These are phyloP conservation scores for Fusarium protoensiforme DNA, from an alignment of 2,329 filamentous ascomycete species.

Conservation along the genomic window DNA sequence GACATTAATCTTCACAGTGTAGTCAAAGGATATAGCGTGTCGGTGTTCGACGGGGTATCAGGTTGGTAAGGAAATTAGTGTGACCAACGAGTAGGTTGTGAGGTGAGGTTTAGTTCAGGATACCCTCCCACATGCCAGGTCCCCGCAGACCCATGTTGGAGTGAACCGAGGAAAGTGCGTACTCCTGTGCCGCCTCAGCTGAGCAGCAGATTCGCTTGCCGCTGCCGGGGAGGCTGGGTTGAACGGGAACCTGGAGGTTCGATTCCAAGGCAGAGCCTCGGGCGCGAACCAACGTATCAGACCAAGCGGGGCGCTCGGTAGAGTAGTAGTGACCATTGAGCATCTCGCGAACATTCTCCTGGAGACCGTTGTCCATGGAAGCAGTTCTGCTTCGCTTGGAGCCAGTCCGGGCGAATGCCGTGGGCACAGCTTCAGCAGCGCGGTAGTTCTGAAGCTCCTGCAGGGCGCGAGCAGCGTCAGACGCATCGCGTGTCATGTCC, in stretches of 20 bases:
- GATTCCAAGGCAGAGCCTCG: conserved; percentile 39
- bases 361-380: conserved; percentile 69
- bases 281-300: conserved; percentile 53
- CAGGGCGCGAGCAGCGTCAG: conserved; percentile 67
- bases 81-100: conserved; percentile 26
- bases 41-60: conserved; percentile 32
- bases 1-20: conserved; percentile 41
- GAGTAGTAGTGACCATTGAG: conserved; percentile 55
- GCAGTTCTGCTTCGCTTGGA: conserved; percentile 70
- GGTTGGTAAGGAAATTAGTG: conserved; percentile 32
- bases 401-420: conserved; percentile 48
- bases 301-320: conserved; percentile 45
- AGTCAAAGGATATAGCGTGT: conserved; percentile 32
- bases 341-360: conserved; percentile 75
- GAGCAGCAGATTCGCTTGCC: conserved; percentile 76
- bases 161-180: conserved; percentile 59
- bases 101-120: conserved; percentile 60
- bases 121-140: conserved; percentile 75
- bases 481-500: conserved; percentile 53
- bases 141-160: conserved; percentile 62
- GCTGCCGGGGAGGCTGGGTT: conserved; percentile 58
- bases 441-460: conserved; percentile 70
- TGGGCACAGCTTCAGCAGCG: conserved; percentile 50
- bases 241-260: conserved; percentile 52
- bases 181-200: conserved; percentile 63